Conservation (phyloP, 1,284 basidiomycete genomes). For the Irpex lacteus region DNA sequence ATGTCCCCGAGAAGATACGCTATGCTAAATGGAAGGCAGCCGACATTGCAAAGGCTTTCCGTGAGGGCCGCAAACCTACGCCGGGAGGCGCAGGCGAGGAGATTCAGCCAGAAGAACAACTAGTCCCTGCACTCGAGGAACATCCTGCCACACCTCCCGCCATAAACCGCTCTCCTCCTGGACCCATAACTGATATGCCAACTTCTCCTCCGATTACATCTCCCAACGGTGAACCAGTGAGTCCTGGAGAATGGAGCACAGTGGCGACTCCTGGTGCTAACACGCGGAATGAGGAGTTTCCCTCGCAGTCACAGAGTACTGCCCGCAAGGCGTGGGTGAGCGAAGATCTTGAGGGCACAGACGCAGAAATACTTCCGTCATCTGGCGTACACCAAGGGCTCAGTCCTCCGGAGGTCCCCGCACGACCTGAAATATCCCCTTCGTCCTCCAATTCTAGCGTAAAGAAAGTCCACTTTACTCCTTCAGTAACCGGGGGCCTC, state of each 20-base stretch:
- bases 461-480: constrained; percentile 47
- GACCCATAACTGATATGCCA: constrained; percentile 17
- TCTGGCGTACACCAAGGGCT: neutral
- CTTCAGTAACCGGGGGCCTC: constrained; percentile 37
- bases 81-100: constrained; percentile 49
- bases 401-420: neutral
- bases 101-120: constrained; percentile 10
- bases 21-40: constrained; percentile 94
- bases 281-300: neutral
- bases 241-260: constrained; percentile 62
- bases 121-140: neutral
- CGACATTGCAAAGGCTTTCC: constrained; percentile 84
- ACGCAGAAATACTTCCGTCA: constrained; percentile 8
- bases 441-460: constrained; percentile 22
- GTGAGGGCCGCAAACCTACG: constrained; percentile 77
- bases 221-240: constrained; percentile 24
- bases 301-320: neutral
- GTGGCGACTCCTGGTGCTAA: constrained; percentile 55
- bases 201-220: constrained; percentile 1
- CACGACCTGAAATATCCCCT: constrained; percentile 1
- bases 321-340: constrained; percentile 19
- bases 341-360: constrained; percentile 25
- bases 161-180: constrained; percentile 21
- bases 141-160: constrained; percentile 14
- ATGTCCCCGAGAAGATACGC: constrained; percentile 62